Percentiles rank a stretch among this genome's conserved stretches.
Evolutionary conservation across 441 rosid genomes (phyloP).

Genomic region (Sinapis alba): DNA sequence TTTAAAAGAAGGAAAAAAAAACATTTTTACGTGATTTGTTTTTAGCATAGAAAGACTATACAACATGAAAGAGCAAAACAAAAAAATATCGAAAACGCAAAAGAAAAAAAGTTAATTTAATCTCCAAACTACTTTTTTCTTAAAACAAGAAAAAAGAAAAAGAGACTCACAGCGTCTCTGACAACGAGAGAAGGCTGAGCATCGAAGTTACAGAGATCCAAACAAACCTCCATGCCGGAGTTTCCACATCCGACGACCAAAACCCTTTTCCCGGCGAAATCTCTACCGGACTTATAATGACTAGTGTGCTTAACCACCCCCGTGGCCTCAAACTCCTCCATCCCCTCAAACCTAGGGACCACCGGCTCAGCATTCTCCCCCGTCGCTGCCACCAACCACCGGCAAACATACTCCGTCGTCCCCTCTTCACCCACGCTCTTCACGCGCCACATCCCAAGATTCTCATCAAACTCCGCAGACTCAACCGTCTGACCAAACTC

Average conservation of each 20-base stretch:
- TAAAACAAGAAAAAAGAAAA: neutral
- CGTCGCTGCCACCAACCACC: conserved; percentile 75
- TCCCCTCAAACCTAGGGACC: conserved; percentile 62
- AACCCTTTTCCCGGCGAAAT: conserved; percentile 58
- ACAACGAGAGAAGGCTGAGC: conserved; percentile 71
- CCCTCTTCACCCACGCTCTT: conserved; percentile 43
- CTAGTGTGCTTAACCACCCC: conserved; percentile 60
- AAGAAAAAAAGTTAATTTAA: conserved; percentile 22
- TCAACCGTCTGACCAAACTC: conserved; percentile 42
- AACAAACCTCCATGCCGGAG: conserved; percentile 82
- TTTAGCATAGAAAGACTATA: conserved; percentile 24
- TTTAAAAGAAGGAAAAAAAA: neutral
- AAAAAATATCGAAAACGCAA: conserved; percentile 14
- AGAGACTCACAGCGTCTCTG: conserved; percentile 60
- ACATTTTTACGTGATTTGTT: conserved; percentile 18
- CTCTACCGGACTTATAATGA: conserved; percentile 56
- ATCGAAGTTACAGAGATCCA: conserved; percentile 71
- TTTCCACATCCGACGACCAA: conserved; percentile 77
- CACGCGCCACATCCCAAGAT: conserved; percentile 52
- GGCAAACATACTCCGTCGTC: conserved; percentile 46
- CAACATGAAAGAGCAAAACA: conserved; percentile 27
- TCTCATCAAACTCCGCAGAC: conserved; percentile 40
- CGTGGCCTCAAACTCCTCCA: conserved; percentile 42
- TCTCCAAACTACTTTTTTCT: neutral
- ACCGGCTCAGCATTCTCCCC: conserved; percentile 81